phyloP scores from a whole-genome alignment of 306 rosid species.

The cucumber (Cucumis sativus) region DNA sequence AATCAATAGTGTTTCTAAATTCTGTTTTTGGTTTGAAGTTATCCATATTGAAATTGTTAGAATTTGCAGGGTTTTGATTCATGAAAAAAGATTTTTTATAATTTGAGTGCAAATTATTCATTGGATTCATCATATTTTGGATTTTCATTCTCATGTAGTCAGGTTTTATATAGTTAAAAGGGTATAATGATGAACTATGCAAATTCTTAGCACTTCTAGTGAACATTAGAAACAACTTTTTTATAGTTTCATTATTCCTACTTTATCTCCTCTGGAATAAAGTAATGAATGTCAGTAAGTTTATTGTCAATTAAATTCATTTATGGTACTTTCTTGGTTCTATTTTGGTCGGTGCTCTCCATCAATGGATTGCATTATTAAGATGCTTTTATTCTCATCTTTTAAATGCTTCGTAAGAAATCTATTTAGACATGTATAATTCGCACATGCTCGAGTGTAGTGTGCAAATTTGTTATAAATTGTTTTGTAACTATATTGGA shows the following conservation, averaged over 20 bases:
- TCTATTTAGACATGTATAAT: neutral
- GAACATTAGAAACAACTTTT: neutral
- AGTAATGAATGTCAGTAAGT: neutral
- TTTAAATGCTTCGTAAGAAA: neutral
- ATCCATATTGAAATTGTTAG: neutral
- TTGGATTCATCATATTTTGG: neutral
- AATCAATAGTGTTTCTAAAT: neutral
- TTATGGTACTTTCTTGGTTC: neutral
- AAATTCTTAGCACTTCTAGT: neutral
- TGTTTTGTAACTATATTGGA: neutral
- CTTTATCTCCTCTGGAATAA: neutral
- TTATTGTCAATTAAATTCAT: neutral
- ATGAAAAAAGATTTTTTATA: too few species aligned
- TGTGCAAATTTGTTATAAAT: neutral
- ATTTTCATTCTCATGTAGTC: neutral
- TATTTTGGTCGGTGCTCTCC: neutral
- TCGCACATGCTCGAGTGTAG: neutral
- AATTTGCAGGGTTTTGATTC: neutral
- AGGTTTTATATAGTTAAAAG: neutral
- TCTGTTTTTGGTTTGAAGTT: neutral
- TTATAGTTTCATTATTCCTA: neutral
- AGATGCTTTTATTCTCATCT: neutral
- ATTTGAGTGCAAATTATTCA: neutral
- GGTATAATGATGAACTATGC: neutral
- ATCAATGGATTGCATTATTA: neutral